Evolutionary conservation across 805 yeast species (phyloP), one percentile per base, ranked within the genome.

Genomic region (Candida tibetensis): DNA sequence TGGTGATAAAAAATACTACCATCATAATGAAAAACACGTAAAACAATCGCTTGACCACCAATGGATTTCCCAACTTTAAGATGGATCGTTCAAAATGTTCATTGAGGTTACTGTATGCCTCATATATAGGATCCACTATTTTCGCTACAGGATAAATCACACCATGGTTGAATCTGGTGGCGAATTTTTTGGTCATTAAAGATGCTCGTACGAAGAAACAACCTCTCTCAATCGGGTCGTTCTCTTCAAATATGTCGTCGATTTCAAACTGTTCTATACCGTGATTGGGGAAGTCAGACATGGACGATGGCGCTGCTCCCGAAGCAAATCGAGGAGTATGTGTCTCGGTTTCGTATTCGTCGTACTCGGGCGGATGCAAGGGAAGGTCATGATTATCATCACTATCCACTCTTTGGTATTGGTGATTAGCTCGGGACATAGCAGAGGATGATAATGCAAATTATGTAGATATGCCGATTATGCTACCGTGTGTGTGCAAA

Each of bases 11-110:
- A 47, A 80, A 81, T 4, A 86, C 64, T 4, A 82, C 50, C 0
- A 64, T 41, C n/a, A 87, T 76, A 47, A 87, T 76, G 33, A 82
- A 54, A 2, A 81, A 51, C 8, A 91, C 85, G 51, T 87, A 87
- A 2, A 85, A 58, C 28, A 90, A 67, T 29, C 98, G 68, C 48
- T 85, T 83, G 18, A 90, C 79, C 18, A 91, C 83, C 33, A 88
- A 61, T 3, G 96, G 96, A 54, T 90, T 88, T 4, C 96, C 96
- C n/a, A 85, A 48, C 42, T 76, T 75, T 14, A 80, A 68, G 9
- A 91, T 60, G 18, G 70, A 59, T 21, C 65, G 60, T 49, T 90
- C 96, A 37, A 78, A 63, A 36, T 72, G 69, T 28, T 64, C 60
- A 37, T 59, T 59, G 31, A 71, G 46, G 40, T 57, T 68, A 32